Base-by-base conservation (phyloP, 805 yeast species). In the Kuraishia piskuri region DNA sequence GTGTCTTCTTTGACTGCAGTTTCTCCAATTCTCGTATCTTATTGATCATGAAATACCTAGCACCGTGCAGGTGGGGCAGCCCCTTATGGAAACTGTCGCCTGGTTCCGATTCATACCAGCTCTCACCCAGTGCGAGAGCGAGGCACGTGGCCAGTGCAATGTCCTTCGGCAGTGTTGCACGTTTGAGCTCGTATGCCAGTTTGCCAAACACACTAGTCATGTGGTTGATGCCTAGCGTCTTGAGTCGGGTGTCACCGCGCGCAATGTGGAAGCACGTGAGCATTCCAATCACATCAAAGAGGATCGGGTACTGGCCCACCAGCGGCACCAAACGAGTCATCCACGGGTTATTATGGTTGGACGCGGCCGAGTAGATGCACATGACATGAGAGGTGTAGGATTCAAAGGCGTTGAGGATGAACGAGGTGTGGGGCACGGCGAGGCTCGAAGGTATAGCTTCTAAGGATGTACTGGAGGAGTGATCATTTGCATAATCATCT, bases 331-430 rank as follows among this genome's bases (percentile, higher is more conserved):
- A 14, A 12, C 53, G 49, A 7, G 52, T 46, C 9, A 54, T 10
- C 62, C 62, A 59, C 14, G 62, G 62, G 46, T 59, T 59, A 25
- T 20, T 10, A 10, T 7, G 14, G 14, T n/a, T 14, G 5, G 26
- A 26, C 12, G 46, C 46, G 10, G 45, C 19, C 2, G 23, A 23
- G 45, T 57, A 52, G n/a, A 59, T 51, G 21, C 58, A 57, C 54
- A 59, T 24, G 20, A 55, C 56, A 12, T 51, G 50, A 9, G 59
- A 54, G 4, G 58, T 58, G 37, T 36, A 50, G 2, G 17, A 31
- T n/a, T 55, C 55, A 26, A 59, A 59, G 5, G 51, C 47, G 40
- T 54, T 55, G n/a, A 58, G 24, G 12, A 59, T 54, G 49, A 59
- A 58, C 19, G 40, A 31, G 40, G 17, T 3, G 14, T 31, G 40